A percentile compares a stretch with the other conserved stretches of the same genome.
Evolutionary conservation across 169 alveolate genomes (phyloP).

Genomic region (Eimeria maxima): DNA sequence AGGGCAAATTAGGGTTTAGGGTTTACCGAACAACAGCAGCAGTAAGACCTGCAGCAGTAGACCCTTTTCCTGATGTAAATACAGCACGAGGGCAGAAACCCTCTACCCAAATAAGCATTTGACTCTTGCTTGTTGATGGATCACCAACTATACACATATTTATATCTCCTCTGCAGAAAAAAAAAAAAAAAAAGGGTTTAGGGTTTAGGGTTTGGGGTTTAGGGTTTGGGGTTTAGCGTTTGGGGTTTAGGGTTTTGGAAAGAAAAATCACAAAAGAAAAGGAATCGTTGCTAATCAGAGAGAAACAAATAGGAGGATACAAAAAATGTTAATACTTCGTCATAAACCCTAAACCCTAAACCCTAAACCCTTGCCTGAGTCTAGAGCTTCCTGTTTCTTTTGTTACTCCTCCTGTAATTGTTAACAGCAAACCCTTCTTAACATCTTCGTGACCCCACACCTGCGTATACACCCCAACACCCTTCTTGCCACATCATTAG

Average conservation of each 20-base stretch:
- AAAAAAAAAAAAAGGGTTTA: neutral
- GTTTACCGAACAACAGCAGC: constrained; percentile 96
- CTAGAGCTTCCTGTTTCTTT: constrained; percentile 95
- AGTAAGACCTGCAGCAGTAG: constrained; percentile 99
- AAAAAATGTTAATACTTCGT: too few relatives aligned
- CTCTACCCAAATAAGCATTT: constrained; percentile 98
- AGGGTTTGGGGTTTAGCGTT: too few relatives aligned
- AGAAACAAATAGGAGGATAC: too few relatives aligned
- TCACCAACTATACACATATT: constrained; percentile 97
- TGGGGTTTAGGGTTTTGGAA: too few relatives aligned
- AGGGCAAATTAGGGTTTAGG: neutral
- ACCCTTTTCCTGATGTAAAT: constrained; percentile 98
- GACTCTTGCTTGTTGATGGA: constrained; percentile 99
- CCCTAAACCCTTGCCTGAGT: constrained; percentile 86
- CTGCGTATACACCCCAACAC: constrained; percentile 39
- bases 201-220: too few relatives aligned
- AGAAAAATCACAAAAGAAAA: too few relatives aligned
- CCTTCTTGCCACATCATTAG: neutral
- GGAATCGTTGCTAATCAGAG: too few relatives aligned
- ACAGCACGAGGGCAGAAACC: constrained; percentile 98
- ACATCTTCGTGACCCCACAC: constrained; percentile 98
- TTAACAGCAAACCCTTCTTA: constrained; percentile 97
- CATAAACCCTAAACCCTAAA: constrained; percentile 24
- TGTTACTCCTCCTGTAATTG: constrained; percentile 98
- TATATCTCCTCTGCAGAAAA: constrained; percentile 96